Evolutionary conservation across 768 basidiomycete genomes (phyloP), one percentile per base, ranked within the genome.

Genomic region (Leccinellum albellum): DNA sequence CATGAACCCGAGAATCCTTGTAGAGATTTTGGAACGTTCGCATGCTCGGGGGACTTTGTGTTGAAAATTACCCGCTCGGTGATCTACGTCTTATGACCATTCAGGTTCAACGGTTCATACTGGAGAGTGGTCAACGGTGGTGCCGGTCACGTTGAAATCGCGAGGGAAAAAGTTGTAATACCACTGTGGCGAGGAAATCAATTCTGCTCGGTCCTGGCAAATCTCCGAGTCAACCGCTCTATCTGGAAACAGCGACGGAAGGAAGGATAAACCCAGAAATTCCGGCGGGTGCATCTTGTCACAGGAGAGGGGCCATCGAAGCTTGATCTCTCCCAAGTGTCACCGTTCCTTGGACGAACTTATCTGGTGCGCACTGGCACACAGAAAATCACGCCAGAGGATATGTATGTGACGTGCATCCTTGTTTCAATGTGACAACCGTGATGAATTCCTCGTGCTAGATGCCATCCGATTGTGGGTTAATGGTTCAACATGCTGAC

Each of bases 11-110:
- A 28, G 28, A 28, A 28, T 4, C 31, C 31, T 2, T 31, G 31
- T 31, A 6, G 28, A 3, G 7, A 28, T 28, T 28, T 6, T 6
- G 10, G 31, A 31, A 31, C 31, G 31, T 31, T 31, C 31, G 31
- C 4, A 10, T 31, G 12, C 9, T 12, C 31, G 7, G 31, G 31
- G 12, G 31, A 10, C 31, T 31, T 10, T 31, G 31, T 31, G 31
- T 31, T 31, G 31, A 26, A 28, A 50, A 14, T 32, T 14, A 32
- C 32, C 20, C 29, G 26, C 26, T 48, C 28, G 21, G 57, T 37
- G 47, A 47, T n/a, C 50, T 28, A 37, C 50, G 51, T 15, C 51
- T 50, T 55, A 46, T 53, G 53, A 28, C 56, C 60, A 35, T 44
- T n/a, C 45, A 52, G 54, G 40, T 50, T n/a, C 21, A n/a, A n/a